Conservation (phyloP, 1,139 yeast genomes). For the Blastobotrys arbuscula region DNA sequence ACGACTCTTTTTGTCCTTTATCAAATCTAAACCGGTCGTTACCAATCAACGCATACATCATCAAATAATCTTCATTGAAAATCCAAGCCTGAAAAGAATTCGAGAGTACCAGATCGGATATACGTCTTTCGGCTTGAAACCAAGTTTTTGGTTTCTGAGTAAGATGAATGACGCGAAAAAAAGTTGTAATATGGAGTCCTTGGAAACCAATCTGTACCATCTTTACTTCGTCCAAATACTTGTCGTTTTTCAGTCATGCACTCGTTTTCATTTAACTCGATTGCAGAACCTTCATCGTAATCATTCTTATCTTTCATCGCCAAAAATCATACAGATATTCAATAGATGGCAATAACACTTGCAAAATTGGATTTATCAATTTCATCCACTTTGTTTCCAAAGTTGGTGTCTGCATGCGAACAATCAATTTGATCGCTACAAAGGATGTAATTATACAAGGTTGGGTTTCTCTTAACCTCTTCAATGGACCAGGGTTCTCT, state of each 20-base stretch:
- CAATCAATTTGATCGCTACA: constrained; percentile 37
- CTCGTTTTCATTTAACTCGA: not conserved
- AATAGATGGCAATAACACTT: not conserved
- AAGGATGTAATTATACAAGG: constrained; percentile 41
- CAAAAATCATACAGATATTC: not conserved
- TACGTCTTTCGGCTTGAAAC: constrained; percentile 43
- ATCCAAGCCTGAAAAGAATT: constrained; percentile 14
- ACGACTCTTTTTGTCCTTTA: no score
- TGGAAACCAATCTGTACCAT: not conserved
- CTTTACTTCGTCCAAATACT: not conserved
- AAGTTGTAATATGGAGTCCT: constrained; percentile 38
- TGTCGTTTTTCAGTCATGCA: not conserved
- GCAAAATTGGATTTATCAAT: not conserved
- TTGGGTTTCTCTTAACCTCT: constrained; percentile 37
- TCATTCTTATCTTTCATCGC: not conserved
- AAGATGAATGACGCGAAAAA: constrained; percentile 55
- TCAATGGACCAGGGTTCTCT: constrained; percentile 52
- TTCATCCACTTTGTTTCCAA: constrained; percentile 39
- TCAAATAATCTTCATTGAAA: constrained; percentile 46
- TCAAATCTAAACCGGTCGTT: not conserved
- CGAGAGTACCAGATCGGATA: constrained; percentile 3
- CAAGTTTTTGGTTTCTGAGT: constrained; percentile 41
- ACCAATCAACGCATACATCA: constrained; percentile 31
- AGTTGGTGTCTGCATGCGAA: constrained; percentile 55
- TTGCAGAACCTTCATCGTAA: no score